Evolutionary conservation across 2,329 filamentous ascomycete species (phyloP), one percentile per base, ranked within the genome.

Genomic region (Fusarium sp.): DNA sequence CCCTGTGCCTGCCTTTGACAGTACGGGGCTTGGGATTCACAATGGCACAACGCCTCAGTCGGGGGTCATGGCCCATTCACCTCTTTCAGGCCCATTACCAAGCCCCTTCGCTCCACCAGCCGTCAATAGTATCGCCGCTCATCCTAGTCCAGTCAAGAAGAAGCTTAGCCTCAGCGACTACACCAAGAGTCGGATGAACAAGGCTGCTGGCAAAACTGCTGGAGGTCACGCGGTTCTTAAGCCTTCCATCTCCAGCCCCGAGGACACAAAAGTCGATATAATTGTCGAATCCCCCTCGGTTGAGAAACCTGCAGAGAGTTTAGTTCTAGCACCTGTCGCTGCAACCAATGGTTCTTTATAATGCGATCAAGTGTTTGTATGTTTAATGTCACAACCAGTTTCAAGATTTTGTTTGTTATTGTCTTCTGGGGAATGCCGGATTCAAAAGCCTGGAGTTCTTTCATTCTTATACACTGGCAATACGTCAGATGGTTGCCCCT

Each of bases 141-240:
- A 81, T 22, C 84, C 85, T 3, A 88, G 85, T 61, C 87, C 87
- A 3, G 77, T 86, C 29, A 88, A 88, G 75, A 89, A 90, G 79
- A 89, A 89, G 73, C 76, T 90, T 34, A 89, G 85, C 61, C 73
- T 89, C 2, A 89, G 86, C 68, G 87, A 89, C 69, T 90, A 90
- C 68, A 84, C 80, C 8, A 87, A 85, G 72, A 85, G 83, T 62
- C 79, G 84, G 46, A 79, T 82, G 76, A 84, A 82, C 68, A 88
- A 86, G 70, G 81, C 80, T 4, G 80, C 81, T 3, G 80, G 67
- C 71, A 68, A 79, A 49, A 65, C 72, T 9, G 54, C 69, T 3
- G 69, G 69, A 4, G 72, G 70, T 3, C 62, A 65, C 32, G 61
- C 70, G 13, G 42, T 74, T 13, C 60, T 74, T 19, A 79, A 77